These are phyloP conservation scores for Aspergillus mulundensis DNA, from an alignment of 495 filamentous ascomycete species.

Conservation along the genomic window DNA sequence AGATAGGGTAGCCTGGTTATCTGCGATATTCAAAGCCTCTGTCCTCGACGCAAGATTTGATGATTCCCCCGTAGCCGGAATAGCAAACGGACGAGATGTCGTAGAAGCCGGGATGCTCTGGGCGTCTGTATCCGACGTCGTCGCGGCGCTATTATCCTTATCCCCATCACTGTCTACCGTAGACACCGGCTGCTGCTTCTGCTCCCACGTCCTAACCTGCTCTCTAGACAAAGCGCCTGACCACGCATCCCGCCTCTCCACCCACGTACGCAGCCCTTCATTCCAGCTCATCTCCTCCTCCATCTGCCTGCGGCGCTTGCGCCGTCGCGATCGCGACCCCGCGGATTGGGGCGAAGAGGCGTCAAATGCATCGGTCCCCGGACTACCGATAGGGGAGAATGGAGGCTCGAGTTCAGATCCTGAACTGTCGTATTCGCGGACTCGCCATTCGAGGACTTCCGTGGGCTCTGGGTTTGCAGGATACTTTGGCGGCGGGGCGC, in stretches of 20 bases:
- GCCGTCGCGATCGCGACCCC: conserved; percentile 41
- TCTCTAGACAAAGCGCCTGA: conserved; percentile 59
- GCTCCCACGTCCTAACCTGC: conserved; percentile 21
- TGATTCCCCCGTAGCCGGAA: conserved; percentile 2
- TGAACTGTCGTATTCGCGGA: conserved; percentile 40
- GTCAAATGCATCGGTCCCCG: conserved; percentile 10
- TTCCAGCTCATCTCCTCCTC: conserved; percentile 83
- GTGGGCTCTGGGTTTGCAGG: conserved; percentile 23
- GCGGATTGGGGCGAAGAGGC: neutral
- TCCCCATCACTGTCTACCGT: neutral
- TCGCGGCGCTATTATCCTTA: neutral
- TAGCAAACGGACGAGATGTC: neutral
- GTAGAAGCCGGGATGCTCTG: neutral
- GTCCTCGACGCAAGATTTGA: conserved; percentile 31
- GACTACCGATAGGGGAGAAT: conserved; percentile 21
- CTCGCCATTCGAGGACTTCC: conserved; percentile 39
- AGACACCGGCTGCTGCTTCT: neutral
- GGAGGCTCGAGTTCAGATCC: conserved; percentile 41
- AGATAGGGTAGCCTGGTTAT: conserved; percentile 10
- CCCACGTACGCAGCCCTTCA: conserved; percentile 70
- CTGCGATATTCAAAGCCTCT: conserved; percentile 24
- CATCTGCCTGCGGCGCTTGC: conserved; percentile 53
- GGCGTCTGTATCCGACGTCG: neutral
- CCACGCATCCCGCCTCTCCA: conserved; percentile 77
- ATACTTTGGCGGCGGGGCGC: conserved; percentile 23